Evolutionary conservation across 2,329 filamentous ascomycete genomes (phyloP), one percentile per base, ranked within the genome.

Genomic region (Parastagonospora avenae): DNA sequence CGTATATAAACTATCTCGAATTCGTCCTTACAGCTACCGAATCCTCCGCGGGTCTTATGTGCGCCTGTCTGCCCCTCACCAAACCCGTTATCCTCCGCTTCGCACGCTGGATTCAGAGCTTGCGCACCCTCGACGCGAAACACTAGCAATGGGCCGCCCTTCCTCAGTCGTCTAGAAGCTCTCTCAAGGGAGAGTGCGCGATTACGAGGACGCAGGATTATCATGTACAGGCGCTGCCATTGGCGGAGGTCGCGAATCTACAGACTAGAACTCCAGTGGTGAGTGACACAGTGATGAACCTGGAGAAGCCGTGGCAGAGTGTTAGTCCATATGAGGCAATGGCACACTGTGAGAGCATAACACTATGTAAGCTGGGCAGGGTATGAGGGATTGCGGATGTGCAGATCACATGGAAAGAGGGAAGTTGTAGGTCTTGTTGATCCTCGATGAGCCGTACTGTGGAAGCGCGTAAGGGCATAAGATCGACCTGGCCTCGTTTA

Each of bases 1-100:
- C 47, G n/a, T 51, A 57, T 45, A 43, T 38, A 11, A 54, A 46
- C 33, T 57, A 46, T 29, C 49, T 55, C 36, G 49, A 52, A 19
- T 45, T 52, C 35, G 30, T 52, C 28, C 46, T 50, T 7, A 45
- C 49, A 1, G 33, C 53, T 8, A 52, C 46, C 1, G 53, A 55
- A 35, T 36, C 45, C 9, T 51, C 52, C 9, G 41, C 48, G 2
- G 45, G 48, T 15, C 42, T 55, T 1, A 51, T 51, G 44, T 51
- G 48, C 19, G 48, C 48, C 6, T 55, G 48, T 16, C 33, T 50
- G 4, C 44, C 48, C 9, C 48, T 55, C 14, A 46, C 41, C 10
- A 51, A 48, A 19, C 52, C 44, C 4, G 11, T 55, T 4, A 29
- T 54, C 12, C 39, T 46, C 4, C 42, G 42, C 9, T 28, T 51